phyloP scores from a whole-genome alignment of 2,329 filamentous ascomycete genomes.

The Ceratocystiopsis minuta region DNA sequence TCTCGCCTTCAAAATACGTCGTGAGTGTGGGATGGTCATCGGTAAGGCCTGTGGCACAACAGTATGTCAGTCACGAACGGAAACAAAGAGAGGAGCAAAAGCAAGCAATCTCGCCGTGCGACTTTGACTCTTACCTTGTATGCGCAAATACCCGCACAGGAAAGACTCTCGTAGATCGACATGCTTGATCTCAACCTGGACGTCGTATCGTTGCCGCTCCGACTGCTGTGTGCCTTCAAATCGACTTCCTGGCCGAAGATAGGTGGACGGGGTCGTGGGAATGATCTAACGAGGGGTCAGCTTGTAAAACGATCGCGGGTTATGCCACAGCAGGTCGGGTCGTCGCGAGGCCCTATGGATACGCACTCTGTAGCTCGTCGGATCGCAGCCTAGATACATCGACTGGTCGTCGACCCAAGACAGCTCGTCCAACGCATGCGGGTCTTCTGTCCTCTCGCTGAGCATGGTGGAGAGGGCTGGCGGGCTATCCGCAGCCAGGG shows the following conservation, averaged over 20 bases:
- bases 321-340: too few relatives aligned
- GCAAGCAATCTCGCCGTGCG: background rate
- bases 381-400: constrained; percentile 32
- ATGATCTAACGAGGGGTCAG: constrained; percentile 35
- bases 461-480: constrained; percentile 11
- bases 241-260: constrained; percentile 68
- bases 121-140: constrained; percentile 44
- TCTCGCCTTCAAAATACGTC: constrained; percentile 96
- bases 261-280: constrained; percentile 69
- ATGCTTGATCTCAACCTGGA: constrained; percentile 92
- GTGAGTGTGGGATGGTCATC: constrained; percentile 94
- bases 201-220: constrained; percentile 81
- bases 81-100: background rate
- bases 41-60: constrained; percentile 49
- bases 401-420: constrained; percentile 16
- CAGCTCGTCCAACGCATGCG: constrained; percentile 12
- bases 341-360: background rate
- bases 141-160: constrained; percentile 84
- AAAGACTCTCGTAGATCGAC: constrained; percentile 90
- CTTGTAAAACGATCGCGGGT: background rate
- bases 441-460: constrained; percentile 19
- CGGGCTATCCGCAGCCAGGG: background rate
- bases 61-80: constrained; percentile 1
- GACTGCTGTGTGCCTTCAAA: constrained; percentile 88
- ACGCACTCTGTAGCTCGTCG: constrained; percentile 36